These are phyloP conservation scores for Sorghum bicolor DNA, from an alignment of 176 grass and related monocot species.

Conservation along the genomic window DNA sequence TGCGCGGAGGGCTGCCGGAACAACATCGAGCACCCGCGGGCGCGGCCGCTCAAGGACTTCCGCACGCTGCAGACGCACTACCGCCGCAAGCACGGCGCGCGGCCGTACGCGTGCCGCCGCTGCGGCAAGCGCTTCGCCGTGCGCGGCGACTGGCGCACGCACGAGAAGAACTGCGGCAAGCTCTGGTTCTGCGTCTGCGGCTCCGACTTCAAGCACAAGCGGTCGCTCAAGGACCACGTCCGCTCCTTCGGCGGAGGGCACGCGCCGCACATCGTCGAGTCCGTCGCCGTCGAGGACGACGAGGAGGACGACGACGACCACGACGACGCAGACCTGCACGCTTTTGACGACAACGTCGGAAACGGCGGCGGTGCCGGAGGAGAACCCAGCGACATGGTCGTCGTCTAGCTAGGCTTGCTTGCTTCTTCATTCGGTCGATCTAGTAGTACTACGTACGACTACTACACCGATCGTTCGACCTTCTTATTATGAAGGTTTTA, in stretches of 20 bases:
- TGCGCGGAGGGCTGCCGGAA: constrained; percentile 81
- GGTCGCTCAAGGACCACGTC: constrained; percentile 92
- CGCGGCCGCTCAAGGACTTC: constrained; percentile 83
- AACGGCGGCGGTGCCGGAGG: neutral
- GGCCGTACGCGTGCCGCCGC: constrained; percentile 67
- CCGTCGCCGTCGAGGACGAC: constrained; percentile 27
- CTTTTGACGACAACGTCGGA: constrained; percentile 7
- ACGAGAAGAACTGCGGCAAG: constrained; percentile 92
- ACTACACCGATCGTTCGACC: neutral
- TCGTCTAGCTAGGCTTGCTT: neutral
- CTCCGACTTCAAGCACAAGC: constrained; percentile 93
- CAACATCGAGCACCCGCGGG: constrained; percentile 75
- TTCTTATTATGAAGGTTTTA: neutral
- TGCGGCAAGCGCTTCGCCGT: constrained; percentile 85
- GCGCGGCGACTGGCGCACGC: constrained; percentile 89
- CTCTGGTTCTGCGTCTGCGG: constrained; percentile 95
- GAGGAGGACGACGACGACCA: constrained; percentile 38
- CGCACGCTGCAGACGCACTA: constrained; percentile 93
- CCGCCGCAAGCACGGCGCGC: constrained; percentile 72
- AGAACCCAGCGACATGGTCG: constrained; percentile 27
- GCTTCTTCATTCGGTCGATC: neutral
- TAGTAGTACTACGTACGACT: neutral
- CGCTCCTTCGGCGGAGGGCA: constrained; percentile 77
- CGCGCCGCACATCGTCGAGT: constrained; percentile 84
- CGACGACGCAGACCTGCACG: neutral